These are phyloP conservation scores for Solanum tacnaense DNA, from an alignment of 257 asterid species.

Conservation along the genomic window DNA sequence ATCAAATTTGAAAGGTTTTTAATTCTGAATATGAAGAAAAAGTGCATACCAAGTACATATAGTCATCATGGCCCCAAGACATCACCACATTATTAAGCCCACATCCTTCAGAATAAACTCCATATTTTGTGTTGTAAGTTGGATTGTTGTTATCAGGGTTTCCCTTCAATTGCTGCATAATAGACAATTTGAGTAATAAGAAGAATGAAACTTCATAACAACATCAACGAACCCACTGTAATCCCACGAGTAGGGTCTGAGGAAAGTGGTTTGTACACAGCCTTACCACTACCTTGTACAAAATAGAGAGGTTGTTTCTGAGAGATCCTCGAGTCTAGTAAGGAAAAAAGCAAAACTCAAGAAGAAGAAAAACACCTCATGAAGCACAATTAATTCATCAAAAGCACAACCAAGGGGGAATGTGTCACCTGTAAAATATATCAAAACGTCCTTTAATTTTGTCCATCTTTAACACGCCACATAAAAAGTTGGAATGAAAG, in stretches of 20 bases:
- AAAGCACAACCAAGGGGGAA: conserved; percentile 45
- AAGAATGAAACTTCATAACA: not conserved
- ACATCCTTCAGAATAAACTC: conserved; percentile 32
- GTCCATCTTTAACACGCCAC: not conserved
- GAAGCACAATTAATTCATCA: conserved; percentile 31
- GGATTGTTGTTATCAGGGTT: conserved; percentile 16
- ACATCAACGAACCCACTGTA: not conserved
- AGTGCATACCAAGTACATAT: conserved; percentile 31
- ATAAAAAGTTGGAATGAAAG: not conserved
- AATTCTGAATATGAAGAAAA: not conserved
- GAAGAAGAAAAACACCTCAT: conserved; percentile 11
- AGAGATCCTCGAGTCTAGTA: not conserved
- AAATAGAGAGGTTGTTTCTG: not conserved
- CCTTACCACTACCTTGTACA: not conserved
- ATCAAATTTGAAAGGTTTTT: not conserved
- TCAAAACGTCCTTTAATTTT: not conserved
- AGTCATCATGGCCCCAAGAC: conserved; percentile 53
- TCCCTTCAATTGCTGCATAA: conserved; percentile 19
- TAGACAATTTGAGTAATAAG: not conserved
- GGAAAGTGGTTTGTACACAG: not conserved
- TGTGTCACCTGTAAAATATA: conserved; percentile 24
- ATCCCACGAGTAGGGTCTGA: not conserved
- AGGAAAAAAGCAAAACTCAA: not conserved
- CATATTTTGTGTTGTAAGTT: conserved; percentile 26
- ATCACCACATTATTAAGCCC: conserved; percentile 31